Evolutionary conservation across 31 red algal species (phyloP), one percentile per base, ranked within the genome.

Genomic region (Asparagopsis taxiformis): DNA sequence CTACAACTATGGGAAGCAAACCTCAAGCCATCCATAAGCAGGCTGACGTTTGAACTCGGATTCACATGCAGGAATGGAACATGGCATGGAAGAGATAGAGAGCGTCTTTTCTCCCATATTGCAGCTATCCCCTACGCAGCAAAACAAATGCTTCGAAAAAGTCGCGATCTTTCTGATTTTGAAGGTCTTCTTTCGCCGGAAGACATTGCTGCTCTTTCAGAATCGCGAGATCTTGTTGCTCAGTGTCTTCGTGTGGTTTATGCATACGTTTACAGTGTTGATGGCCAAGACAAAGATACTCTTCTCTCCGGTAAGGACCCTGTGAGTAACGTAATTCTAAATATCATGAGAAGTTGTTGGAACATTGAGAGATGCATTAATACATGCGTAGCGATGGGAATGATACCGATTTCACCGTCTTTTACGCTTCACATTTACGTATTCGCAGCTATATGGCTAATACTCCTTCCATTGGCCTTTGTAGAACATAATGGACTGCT

Each of bases 1-100:
- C 31, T 31, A 28, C 58, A 30, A 4, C 31, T 62, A 5, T 62
- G 58, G 58, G 16, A 25, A 32, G n/a, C 20, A 0, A 17, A 16
- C 5, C 16, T 62, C n/a, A 26, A 32, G n/a, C 20, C 58, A 3
- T 13, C 16, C 15, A 32, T 62, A 28, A 32, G 31, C 31, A 16
- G 26, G 20, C n/a, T 62, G 29, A 32, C 58, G 24, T 32, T 32
- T 32, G 24, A 26, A 13, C 4, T 62, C 19, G 25, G 58, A n/a
- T 32, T 62, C 4, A 5, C 31, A 62, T 32, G 25, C 26, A 26
- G 31, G n/a, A 32, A 25, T 30, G 58, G 58, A 32, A 32, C 25
- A 32, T 62, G 58, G 58, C 58, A 62, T 30, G 58, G 31, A 28
- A 62, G 58, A 32, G 58, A 62, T 62, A 26, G n/a, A n/a, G 58